Base-by-base conservation (phyloP, 1,284 basidiomycete species). In the Amylostereum chailletii region DNA sequence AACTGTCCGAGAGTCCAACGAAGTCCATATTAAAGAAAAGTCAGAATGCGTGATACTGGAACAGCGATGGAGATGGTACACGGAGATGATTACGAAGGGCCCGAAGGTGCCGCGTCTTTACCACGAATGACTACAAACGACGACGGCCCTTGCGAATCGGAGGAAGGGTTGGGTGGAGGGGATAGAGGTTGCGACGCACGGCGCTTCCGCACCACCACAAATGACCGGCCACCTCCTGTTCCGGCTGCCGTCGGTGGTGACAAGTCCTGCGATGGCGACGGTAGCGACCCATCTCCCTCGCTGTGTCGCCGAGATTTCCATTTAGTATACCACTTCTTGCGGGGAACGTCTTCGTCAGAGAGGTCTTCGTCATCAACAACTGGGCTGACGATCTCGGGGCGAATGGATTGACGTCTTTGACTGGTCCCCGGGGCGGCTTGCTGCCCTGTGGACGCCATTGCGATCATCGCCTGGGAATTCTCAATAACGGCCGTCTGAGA, bases 401-500 rank as follows among this genome's bases (percentile, higher is more conserved):
- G 53, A 2, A 53, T 38, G 5, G 51, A 55, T 6, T 58, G 57
- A 27, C 48, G 53, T 47, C 45, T 52, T 53, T 34, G 52, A 37
- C 19, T 44, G 45, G n/a, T 42, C 40, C 32, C 8, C 11, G 5
- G 45, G 30, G 43, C 30, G 26, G 33, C 46, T 19, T 46, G 49
- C 45, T 51, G 49, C 39, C 52, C 6, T 19, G 31, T 11, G 1
- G 19, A 2, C 3, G 26, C 42, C 46, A 32, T 42, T 43, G 38
- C 51, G 45, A 38, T 19, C 31, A 60, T 45, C 5, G 57, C 55
- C 3, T 65, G 60, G 39, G 71, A 70, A 60, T 84, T 71, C 62
- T 86, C 84, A 30, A 90, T 79, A 53, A 90, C 77, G 1, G 88
- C 87, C 4, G 81, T 83, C 60, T 90, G 88, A 29, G 85, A 88